Conservation (phyloP, 441 rosid species). For the Hypseocharis bilobata region DNA sequence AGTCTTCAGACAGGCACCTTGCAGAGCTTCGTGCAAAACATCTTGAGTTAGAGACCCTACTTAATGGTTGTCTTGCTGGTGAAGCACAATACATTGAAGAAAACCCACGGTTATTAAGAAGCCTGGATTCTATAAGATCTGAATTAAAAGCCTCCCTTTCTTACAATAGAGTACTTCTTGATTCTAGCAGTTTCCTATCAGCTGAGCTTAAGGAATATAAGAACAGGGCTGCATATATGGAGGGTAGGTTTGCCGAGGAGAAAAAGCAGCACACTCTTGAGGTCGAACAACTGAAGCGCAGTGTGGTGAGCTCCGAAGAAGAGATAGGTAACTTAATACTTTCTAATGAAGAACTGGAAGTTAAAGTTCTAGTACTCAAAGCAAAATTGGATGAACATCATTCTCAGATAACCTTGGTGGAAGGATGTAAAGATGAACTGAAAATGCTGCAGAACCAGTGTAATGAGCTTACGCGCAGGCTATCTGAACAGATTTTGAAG, state of each 20-base stretch:
- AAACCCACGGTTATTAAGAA: conserved; percentile 40
- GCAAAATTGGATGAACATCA: conserved; percentile 49
- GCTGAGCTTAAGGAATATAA: conserved; percentile 47
- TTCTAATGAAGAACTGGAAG: conserved; percentile 53
- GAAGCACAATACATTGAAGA: conserved; percentile 50
- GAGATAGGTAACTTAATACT: conserved; percentile 50
- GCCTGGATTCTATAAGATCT: conserved; percentile 42
- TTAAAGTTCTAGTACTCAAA: conserved; percentile 41
- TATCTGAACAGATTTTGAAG: conserved; percentile 71
- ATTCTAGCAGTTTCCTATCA: conserved; percentile 30
- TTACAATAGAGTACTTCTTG: conserved; percentile 42
- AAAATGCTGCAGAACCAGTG: conserved; percentile 39
- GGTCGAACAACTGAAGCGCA: conserved; percentile 43
- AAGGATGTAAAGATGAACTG: conserved; percentile 35
- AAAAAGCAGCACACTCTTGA: conserved; percentile 36
- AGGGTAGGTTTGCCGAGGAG: conserved; percentile 27
- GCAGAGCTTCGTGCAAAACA: conserved; percentile 48
- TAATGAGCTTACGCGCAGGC: conserved; percentile 53
- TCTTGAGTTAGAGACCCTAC: conserved; percentile 38
- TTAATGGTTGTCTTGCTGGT: conserved; percentile 45
- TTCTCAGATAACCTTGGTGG: conserved; percentile 30
- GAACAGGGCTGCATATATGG: conserved; percentile 29
- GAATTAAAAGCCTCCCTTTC: conserved; percentile 52
- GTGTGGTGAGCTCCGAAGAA: conserved; percentile 39
- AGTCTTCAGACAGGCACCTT: conserved; percentile 34